phyloP scores from a whole-genome alignment of 352 stramenopile genomes.

The Phytophthora fragariaefolia region DNA sequence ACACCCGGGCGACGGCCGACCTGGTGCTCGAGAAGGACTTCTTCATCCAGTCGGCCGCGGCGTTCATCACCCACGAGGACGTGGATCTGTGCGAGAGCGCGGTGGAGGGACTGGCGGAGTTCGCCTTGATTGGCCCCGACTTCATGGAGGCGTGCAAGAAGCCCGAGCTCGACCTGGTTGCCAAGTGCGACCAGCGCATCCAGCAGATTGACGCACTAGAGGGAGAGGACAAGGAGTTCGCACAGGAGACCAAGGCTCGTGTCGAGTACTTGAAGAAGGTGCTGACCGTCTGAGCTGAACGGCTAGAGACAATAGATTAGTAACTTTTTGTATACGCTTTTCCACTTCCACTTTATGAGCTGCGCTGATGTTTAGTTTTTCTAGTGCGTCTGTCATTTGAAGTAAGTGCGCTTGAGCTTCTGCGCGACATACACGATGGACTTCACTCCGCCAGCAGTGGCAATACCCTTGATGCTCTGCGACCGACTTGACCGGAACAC shows the following conservation, averaged over 20 bases:
- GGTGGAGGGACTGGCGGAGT: slow-evolving; percentile 75
- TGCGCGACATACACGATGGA: slow-evolving; percentile 81
- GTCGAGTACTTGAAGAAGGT: slow-evolving; percentile 61
- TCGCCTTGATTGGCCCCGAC: slow-evolving; percentile 62
- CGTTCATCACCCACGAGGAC: slow-evolving; percentile 72
- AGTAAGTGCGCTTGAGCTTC: slow-evolving; percentile 89
- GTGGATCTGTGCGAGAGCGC: slow-evolving; percentile 82
- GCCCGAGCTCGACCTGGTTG: slow-evolving; percentile 49
- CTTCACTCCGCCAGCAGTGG: slow-evolving; percentile 83
- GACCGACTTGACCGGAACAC: slow-evolving; percentile 87
- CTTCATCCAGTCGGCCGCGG: slow-evolving; percentile 52
- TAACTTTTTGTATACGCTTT: slow-evolving; percentile 37
- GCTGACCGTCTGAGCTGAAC: slow-evolving; percentile 30
- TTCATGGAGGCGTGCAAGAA: slow-evolving; percentile 69
- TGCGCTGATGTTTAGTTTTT: neutral
- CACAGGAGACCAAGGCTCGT: slow-evolving; percentile 67
- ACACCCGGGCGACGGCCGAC: slow-evolving; percentile 57
- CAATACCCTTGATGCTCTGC: slow-evolving; percentile 91
- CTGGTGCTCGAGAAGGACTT: slow-evolving; percentile 48
- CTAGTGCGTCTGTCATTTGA: slow-evolving; percentile 38
- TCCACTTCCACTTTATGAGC: neutral
- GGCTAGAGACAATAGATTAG: slow-evolving; percentile 28
- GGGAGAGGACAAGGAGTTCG: slow-evolving; percentile 73
- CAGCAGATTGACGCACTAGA: slow-evolving; percentile 65
- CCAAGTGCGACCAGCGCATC: slow-evolving; percentile 61